Percentiles rank a stretch among this genome's conserved stretches.
Conservation (phyloP, 2,329 filamentous ascomycete genomes). For the Chrysoporthe deuterocubensis region DNA sequence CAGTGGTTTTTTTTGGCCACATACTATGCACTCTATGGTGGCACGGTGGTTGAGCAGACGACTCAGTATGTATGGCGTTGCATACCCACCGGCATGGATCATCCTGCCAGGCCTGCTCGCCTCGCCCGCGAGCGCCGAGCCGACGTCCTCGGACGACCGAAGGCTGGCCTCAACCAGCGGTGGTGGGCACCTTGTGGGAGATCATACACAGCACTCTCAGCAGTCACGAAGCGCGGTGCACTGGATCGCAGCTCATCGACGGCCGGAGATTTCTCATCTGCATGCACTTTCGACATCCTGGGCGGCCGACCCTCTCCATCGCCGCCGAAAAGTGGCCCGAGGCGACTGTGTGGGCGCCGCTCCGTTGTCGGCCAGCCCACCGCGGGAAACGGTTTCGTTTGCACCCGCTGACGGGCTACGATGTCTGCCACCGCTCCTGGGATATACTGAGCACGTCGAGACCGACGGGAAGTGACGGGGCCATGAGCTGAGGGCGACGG, state of each 20-base stretch:
- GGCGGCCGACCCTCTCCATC: neutral
- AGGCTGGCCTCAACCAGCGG: neutral
- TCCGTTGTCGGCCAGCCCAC: conserved; percentile 26
- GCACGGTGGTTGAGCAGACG: no score
- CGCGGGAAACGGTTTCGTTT: neutral
- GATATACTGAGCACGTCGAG: neutral
- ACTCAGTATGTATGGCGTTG: no score
- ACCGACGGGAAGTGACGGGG: no score
- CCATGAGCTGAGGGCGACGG: neutral
- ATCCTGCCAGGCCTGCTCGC: neutral
- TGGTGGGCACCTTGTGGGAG: neutral
- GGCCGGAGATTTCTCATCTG: neutral
- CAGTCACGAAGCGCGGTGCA: neutral
- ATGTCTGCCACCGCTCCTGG: neutral
- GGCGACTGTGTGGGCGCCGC: conserved; percentile 14
- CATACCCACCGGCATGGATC: neutral
- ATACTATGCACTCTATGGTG: neutral
- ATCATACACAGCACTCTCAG: neutral
- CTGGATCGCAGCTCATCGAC: neutral
- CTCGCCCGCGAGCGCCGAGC: conserved; percentile 7
- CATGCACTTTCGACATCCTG: conserved; percentile 9
- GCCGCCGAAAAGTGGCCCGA: conserved; percentile 17
- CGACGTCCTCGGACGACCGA: conserved; percentile 13
- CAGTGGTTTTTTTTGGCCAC: neutral
- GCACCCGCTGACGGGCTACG: neutral